Conservation (phyloP, 345 rosid genomes). For the Rhodamnia argentea region DNA sequence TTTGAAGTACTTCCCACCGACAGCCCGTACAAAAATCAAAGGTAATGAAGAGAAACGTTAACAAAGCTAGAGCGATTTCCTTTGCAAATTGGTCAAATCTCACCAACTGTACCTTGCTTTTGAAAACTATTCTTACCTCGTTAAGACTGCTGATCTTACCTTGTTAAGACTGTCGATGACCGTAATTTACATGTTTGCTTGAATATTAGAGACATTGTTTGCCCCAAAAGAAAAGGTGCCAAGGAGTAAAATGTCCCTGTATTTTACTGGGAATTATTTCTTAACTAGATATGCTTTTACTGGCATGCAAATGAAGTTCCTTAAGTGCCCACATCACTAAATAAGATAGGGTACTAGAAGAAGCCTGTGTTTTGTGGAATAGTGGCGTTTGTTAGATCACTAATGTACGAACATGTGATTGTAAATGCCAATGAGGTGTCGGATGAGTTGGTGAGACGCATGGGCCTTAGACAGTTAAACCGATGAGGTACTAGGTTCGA, state of each 20-base stretch:
- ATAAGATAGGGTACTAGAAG: neutral
- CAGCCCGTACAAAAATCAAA: slow-evolving; percentile 51
- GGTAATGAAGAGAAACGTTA: slow-evolving; percentile 21
- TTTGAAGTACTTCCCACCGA: slow-evolving; percentile 54
- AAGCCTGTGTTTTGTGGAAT: neutral
- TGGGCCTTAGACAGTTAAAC: too few species aligned
- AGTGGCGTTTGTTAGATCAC: neutral
- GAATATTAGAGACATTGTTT: neutral
- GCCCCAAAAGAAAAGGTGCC: neutral
- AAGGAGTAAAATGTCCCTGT: neutral
- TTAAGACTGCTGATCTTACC: neutral
- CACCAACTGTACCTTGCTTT: neutral
- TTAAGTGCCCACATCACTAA: neutral
- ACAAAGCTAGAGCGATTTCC: neutral
- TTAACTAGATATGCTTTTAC: neutral
- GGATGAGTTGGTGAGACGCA: too few species aligned
- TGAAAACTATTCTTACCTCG: neutral
- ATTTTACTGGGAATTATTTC: neutral
- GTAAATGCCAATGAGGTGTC: too few species aligned
- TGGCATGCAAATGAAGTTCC: neutral
- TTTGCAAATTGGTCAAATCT: neutral
- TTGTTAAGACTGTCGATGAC: neutral
- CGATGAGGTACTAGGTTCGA: too few species aligned
- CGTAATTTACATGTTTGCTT: neutral
- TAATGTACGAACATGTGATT: neutral